Percentiles rank a stretch among this genome's conserved stretches.
Evolutionary conservation across 345 rosid genomes (phyloP).

Genomic region (Salix dunnii): DNA sequence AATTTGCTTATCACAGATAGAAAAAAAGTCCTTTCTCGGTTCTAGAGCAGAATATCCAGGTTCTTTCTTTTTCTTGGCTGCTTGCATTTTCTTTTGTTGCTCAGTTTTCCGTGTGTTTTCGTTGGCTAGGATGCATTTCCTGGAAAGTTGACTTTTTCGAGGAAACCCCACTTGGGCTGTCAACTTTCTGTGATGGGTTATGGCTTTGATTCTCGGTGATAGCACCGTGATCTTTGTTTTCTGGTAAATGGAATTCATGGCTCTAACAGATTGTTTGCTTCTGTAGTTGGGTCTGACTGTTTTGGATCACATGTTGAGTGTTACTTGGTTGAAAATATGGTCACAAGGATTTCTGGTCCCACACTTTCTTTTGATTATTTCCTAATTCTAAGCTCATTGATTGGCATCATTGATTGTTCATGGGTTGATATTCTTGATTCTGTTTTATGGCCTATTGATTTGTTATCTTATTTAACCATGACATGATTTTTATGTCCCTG

Average conservation of each 20-base stretch:
- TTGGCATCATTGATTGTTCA: background rate
- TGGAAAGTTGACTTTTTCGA: slow-evolving; percentile 30
- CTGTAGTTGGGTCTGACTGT: background rate
- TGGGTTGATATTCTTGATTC: background rate
- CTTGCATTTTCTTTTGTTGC: background rate
- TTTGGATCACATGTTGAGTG: background rate
- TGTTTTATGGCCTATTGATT: background rate
- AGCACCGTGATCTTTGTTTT: background rate
- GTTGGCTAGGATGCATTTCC: background rate
- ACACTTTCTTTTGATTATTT: background rate
- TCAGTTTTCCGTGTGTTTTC: slow-evolving; percentile 2
- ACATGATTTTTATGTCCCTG: background rate
- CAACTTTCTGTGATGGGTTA: slow-evolving; percentile 1
- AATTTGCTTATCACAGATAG: background rate
- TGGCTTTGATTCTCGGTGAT: background rate
- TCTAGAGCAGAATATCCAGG: slow-evolving; percentile 17
- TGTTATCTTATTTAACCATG: background rate
- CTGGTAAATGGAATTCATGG: slow-evolving; percentile 1
- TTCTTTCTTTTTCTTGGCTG: slow-evolving; percentile 1
- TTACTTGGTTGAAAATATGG: background rate
- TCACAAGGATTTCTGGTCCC: background rate
- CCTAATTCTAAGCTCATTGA: background rate
- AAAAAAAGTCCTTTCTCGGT: slow-evolving; percentile 3
- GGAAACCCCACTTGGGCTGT: slow-evolving; percentile 19
- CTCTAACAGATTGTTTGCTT: background rate